Percentiles rank a stretch among this genome's conserved stretches.
phyloP scores from a whole-genome alignment of 78 protist genomes.

The Dictyostelium discoideum region DNA sequence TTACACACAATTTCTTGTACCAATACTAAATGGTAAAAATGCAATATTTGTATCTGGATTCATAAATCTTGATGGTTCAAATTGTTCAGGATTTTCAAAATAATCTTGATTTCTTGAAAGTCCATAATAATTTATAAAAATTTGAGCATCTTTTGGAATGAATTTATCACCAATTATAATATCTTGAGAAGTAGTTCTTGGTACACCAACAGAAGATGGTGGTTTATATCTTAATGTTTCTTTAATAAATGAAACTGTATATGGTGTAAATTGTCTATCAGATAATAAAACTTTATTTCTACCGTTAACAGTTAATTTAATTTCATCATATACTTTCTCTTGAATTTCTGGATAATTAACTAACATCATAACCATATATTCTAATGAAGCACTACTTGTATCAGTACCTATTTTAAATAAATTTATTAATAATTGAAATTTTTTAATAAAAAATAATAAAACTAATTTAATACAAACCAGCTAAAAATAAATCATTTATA shows the following conservation, averaged over 20 bases:
- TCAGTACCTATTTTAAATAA: neutral
- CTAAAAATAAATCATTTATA: neutral
- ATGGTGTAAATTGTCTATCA: neutral
- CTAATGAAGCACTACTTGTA: neutral
- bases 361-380: neutral
- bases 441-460: no score
- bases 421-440: no score
- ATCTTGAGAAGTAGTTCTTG: neutral
- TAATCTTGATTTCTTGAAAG: neutral
- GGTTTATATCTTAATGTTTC: slow-evolving; percentile 11
- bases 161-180: neutral
- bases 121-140: neutral
- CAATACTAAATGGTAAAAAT: slow-evolving; percentile 24
- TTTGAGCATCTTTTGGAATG: slow-evolving; percentile 37
- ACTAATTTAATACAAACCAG: neutral
- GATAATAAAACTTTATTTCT: neutral
- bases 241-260: slow-evolving; percentile 10
- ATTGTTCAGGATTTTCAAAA: neutral
- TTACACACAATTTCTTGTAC: slow-evolving; percentile 39
- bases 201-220: slow-evolving; percentile 2
- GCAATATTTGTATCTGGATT: neutral
- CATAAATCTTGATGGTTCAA: slow-evolving; percentile 21
- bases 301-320: neutral
- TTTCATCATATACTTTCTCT: neutral
- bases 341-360: slow-evolving; percentile 18